These are phyloP conservation scores for Knoxia roxburghii DNA, from an alignment of 257 asterid genomes.

Conservation along the genomic window DNA sequence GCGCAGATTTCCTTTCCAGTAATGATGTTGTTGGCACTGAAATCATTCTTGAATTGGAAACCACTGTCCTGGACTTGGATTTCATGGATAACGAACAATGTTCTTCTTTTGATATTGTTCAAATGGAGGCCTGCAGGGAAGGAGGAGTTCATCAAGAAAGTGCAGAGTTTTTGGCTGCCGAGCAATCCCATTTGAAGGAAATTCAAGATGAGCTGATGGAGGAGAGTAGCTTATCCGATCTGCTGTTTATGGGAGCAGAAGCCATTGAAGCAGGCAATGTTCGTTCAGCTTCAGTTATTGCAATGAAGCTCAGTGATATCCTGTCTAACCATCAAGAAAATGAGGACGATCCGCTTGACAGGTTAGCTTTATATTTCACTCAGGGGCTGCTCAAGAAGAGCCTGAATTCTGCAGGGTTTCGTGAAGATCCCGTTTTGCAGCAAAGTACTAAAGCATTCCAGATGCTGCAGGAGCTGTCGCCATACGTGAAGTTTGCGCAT, in stretches of 20 bases:
- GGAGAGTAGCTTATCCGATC: constrained; percentile 26
- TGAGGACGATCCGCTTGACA: constrained; percentile 15
- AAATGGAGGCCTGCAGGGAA: neutral
- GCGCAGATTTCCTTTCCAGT: constrained; percentile 18
- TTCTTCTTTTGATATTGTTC: neutral
- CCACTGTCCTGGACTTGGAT: constrained; percentile 14
- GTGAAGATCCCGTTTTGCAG: neutral
- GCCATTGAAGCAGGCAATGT: constrained; percentile 32
- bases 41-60: constrained; percentile 14
- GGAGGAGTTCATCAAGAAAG: constrained; percentile 8
- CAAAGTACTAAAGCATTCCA: constrained; percentile 23
- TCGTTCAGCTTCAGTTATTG: constrained; percentile 24
- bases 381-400: constrained; percentile 25
- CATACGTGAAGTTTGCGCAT: constrained; percentile 38
- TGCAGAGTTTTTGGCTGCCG: neutral
- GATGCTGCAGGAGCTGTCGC: constrained; percentile 35
- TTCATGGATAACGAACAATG: constrained; percentile 13
- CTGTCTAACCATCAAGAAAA: constrained; percentile 26
- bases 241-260: constrained; percentile 34
- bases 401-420: constrained; percentile 1
- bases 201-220: constrained; percentile 31
- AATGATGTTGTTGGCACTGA: constrained; percentile 18
- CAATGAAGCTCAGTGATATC: constrained; percentile 22
- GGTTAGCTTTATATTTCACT: constrained; percentile 34
- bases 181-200: constrained; percentile 5